phyloP scores from a whole-genome alignment of 306 rosid species.

The Malus domestica region ASM211411v1 NC_041800.1:20910733-20911232 shows the following conservation, averaged over 20 bases:
- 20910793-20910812: neutral
- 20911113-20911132: neutral
- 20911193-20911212: too few relatives aligned
- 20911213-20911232: too few relatives aligned
- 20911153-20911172: neutral
- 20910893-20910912: neutral
- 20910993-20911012: slow-evolving; percentile 14
- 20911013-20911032: neutral
- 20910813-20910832: slow-evolving; percentile 31
- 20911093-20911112: neutral
- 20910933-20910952: neutral
- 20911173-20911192: neutral
- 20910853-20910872: slow-evolving; percentile 18
- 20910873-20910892: neutral
- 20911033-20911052: slow-evolving; percentile 33
- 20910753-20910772: neutral
- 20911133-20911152: neutral
- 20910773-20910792: neutral
- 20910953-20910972: neutral
- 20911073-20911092: slow-evolving; percentile 14
- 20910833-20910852: slow-evolving; percentile 16
- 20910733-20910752: too few relatives aligned
- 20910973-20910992: neutral
- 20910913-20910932: neutral
- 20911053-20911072: slow-evolving; percentile 20